Evolutionary conservation across 2,329 filamentous ascomycete genomes (phyloP).

Genomic region (Pseudocercospora vitis): DNA sequence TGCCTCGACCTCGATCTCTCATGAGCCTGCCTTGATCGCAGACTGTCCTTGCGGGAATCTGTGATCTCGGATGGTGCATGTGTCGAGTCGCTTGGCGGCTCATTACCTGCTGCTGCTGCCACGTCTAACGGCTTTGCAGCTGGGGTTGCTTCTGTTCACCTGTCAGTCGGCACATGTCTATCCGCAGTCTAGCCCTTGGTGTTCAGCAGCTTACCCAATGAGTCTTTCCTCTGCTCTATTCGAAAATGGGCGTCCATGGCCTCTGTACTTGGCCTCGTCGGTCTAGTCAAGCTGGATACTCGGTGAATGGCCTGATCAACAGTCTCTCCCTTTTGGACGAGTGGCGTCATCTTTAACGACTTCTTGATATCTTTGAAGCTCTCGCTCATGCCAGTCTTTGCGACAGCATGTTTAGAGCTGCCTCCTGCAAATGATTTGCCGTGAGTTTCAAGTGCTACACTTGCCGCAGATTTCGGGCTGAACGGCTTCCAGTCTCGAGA

Average conservation of each 20-base stretch:
- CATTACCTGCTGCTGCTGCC: neutral
- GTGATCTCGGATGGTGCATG: no score
- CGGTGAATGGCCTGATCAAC: constrained; percentile 21
- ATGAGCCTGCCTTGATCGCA: no score
- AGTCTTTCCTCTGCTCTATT: constrained; percentile 1
- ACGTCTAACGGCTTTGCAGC: constrained; percentile 8
- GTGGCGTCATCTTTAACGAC: constrained; percentile 26
- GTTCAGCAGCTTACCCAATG: neutral
- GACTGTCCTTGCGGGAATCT: no score
- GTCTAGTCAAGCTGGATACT: constrained; percentile 18
- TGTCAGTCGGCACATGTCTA: neutral
- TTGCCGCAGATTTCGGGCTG: constrained; percentile 20
- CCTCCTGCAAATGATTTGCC: neutral
- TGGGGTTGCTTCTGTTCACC: neutral
- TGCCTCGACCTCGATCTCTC: constrained; percentile 1
- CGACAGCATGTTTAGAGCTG: constrained; percentile 1
- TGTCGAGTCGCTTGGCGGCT: neutral
- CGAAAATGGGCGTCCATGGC: neutral
- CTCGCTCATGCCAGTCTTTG: neutral
- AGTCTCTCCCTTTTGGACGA: constrained; percentile 21
- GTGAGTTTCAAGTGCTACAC: neutral
- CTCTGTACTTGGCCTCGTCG: constrained; percentile 13
- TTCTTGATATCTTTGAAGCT: constrained; percentile 16
- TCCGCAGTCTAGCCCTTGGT: no score
- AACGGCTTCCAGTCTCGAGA: constrained; percentile 21